Evolutionary conservation across 164 flowering plant genomes (phyloP).

Genomic region (Vitis riparia): DNA sequence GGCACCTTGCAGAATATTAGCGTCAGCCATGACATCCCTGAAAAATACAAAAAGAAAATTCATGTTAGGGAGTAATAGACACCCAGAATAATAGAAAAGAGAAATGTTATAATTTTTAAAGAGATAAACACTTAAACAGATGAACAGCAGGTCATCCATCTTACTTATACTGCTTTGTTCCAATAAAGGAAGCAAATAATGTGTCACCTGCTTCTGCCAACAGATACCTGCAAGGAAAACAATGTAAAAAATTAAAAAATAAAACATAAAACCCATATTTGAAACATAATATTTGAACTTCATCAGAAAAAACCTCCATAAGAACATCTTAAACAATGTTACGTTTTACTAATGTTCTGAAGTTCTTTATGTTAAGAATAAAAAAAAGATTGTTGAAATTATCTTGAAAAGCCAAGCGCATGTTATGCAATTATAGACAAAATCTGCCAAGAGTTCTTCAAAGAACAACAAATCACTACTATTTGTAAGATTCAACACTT

Average conservation of each 20-base stretch:
- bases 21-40: constrained; percentile 95
- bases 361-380: too few species aligned
- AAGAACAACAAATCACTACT: too few species aligned
- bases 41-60: constrained; percentile 2
- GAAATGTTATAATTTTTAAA: constrained; percentile 6
- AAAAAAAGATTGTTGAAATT: too few species aligned
- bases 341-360: too few species aligned
- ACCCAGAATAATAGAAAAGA: too few species aligned
- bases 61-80: neutral
- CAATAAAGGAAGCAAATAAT: constrained; percentile 93
- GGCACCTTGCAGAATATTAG: constrained; percentile 93
- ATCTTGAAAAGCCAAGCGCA: too few species aligned
- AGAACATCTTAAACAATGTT: too few species aligned
- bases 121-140: neutral
- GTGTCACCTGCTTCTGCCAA: constrained; percentile 98
- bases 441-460: too few species aligned
- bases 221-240: constrained; percentile 58
- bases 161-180: constrained; percentile 95
- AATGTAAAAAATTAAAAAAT: neutral
- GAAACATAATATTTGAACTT: neutral
- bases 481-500: too few species aligned
- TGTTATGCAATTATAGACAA: too few species aligned
- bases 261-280: neutral
- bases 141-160: constrained; percentile 17
- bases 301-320: too few species aligned